Conservation (phyloP, 495 filamentous ascomycete genomes). For the Glonium stellatum region DNA sequence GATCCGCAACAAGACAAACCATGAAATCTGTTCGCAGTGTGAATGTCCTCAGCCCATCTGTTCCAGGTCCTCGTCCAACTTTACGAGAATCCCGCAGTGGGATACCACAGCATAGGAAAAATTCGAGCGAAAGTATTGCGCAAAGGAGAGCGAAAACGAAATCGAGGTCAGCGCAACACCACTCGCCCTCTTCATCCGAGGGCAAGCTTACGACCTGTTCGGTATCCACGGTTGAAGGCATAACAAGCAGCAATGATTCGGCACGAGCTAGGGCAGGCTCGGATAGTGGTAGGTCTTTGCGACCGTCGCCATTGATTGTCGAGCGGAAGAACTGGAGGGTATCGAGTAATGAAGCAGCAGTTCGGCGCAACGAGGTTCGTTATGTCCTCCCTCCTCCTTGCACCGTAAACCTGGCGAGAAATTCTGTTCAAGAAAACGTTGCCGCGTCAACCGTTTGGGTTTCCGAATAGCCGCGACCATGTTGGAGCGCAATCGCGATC, state of each 20-base stretch:
- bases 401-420: not conserved
- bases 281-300: constrained; percentile 12
- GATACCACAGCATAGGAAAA: constrained; percentile 23
- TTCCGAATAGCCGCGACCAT: constrained; percentile 1
- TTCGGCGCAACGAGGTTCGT: constrained; percentile 23
- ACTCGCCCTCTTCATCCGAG: constrained; percentile 23
- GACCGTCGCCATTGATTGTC: constrained; percentile 25
- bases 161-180: constrained; percentile 14
- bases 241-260: constrained; percentile 18
- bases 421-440: constrained; percentile 9
- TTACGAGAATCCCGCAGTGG: constrained; percentile 10
- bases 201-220: constrained; percentile 28
- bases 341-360: constrained; percentile 1
- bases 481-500: constrained; percentile 5
- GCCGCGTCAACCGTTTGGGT: constrained; percentile 10
- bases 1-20: constrained; percentile 12
- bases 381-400: not conserved
- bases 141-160: constrained; percentile 23
- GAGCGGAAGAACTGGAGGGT: constrained; percentile 19
- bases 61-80: constrained; percentile 11
- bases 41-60: constrained; percentile 19
- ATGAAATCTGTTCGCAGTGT: constrained; percentile 26
- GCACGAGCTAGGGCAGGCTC: constrained; percentile 15
- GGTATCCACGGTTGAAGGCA: constrained; percentile 21
- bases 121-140: constrained; percentile 18